Evolutionary conservation across 2,329 filamentous ascomycete species (phyloP).

Genomic region (Chaetomium sp.): DNA sequence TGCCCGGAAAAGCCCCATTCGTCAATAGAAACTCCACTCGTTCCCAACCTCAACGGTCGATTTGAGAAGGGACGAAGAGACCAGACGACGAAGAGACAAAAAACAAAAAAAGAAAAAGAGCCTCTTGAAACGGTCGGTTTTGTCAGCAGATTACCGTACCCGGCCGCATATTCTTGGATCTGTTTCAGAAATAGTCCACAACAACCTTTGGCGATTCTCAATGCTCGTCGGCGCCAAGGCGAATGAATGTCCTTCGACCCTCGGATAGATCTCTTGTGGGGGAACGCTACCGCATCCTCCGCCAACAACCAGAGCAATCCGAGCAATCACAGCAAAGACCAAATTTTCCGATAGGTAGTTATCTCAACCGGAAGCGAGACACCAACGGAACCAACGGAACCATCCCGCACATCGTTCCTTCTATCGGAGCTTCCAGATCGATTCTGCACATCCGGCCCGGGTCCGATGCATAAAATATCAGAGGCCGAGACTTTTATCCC

Average conservation of each 20-base stretch:
- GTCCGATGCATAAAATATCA: slow-evolving; percentile 17
- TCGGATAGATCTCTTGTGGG: neutral
- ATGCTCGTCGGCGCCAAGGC: too few relatives aligned
- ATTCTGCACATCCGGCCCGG: slow-evolving; percentile 18
- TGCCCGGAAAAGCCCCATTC: neutral
- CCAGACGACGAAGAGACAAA: slow-evolving; percentile 3
- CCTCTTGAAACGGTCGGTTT: neutral
- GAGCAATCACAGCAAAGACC: neutral
- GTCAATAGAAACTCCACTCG: neutral
- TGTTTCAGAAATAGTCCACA: neutral
- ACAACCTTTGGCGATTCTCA: neutral
- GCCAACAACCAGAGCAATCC: neutral
- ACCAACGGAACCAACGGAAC: neutral
- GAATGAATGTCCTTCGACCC: too few relatives aligned
- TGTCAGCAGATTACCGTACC: neutral
- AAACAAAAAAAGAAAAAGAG: neutral
- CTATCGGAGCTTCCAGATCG: slow-evolving; percentile 13
- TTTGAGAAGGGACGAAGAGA: slow-evolving; percentile 11
- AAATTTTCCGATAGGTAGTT: slow-evolving; percentile 1
- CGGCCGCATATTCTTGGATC: neutral
- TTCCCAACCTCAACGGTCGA: slow-evolving; percentile 10
- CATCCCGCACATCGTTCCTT: neutral
- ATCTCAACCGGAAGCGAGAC: slow-evolving; percentile 4
- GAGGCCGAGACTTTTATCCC: neutral
- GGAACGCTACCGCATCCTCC: neutral